Percentiles rank a stretch among this genome's conserved stretches.
These are phyloP conservation scores for Chaetothyriales sp. DNA, from an alignment of 2,329 filamentous ascomycete species.

Conservation along the genomic window DNA sequence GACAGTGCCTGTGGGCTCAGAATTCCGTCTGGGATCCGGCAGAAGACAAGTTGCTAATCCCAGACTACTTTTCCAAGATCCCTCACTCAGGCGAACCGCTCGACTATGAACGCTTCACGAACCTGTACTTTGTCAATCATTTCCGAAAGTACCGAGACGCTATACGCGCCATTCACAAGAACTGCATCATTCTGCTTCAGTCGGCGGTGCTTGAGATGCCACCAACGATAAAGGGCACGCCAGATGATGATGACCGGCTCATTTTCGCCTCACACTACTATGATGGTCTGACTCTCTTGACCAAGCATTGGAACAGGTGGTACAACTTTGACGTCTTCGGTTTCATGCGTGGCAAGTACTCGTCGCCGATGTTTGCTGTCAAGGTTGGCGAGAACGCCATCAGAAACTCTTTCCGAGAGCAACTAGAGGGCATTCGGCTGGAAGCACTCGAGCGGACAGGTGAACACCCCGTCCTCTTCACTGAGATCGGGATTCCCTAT, in stretches of 20 bases:
- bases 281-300: constrained; percentile 90
- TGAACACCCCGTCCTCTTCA: constrained; percentile 74
- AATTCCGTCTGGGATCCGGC: constrained; percentile 86
- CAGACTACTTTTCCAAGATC: constrained; percentile 74
- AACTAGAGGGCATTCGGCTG: constrained; percentile 64
- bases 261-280: constrained; percentile 94
- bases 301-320: constrained; percentile 93
- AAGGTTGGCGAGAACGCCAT: constrained; percentile 89
- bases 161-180: constrained; percentile 60
- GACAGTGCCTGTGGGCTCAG: constrained; percentile 93
- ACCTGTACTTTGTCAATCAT: constrained; percentile 78
- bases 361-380: constrained; percentile 78
- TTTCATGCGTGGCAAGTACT: constrained; percentile 73
- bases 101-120: constrained; percentile 74
- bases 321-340: constrained; percentile 97
- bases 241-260: constrained; percentile 77
- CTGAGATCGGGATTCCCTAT: constrained; percentile 94
- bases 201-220: constrained; percentile 85
- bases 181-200: constrained; percentile 79
- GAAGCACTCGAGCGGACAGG: constrained; percentile 84
- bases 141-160: constrained; percentile 62
- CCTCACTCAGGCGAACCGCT: constrained; percentile 58
- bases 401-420: constrained; percentile 79
- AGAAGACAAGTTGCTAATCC: constrained; percentile 60
- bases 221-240: constrained; percentile 69